Percentiles rank a stretch among this genome's conserved stretches.
phyloP scores from a whole-genome alignment of 495 filamentous ascomycete species.

The Neurospora sp. region DNA sequence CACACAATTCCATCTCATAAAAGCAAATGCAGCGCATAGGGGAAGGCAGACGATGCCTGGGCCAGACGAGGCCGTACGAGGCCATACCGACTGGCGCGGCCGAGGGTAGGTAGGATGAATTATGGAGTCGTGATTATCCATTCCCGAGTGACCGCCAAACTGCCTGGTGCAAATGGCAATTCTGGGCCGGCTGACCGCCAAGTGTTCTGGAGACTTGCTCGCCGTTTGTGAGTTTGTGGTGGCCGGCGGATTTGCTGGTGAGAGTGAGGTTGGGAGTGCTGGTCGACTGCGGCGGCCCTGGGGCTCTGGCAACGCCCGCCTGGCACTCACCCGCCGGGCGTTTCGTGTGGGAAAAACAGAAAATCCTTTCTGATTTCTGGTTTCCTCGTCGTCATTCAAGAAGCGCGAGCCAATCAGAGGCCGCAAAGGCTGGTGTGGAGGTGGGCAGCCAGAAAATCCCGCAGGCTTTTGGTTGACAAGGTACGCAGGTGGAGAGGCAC shows the following conservation, averaged over 20 bases:
- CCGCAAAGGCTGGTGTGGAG: neutral
- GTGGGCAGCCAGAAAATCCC: conserved; percentile 26
- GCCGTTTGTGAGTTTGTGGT: neutral
- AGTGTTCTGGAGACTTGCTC: neutral
- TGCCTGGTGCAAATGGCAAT: neutral
- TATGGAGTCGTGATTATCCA: neutral
- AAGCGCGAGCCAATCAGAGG: neutral
- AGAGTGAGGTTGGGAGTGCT: neutral
- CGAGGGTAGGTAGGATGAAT: neutral
- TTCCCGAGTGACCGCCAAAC: neutral
- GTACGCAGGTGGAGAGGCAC: conserved; percentile 16
- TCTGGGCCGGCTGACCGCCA: neutral
- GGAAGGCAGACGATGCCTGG: neutral
- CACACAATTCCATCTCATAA: neutral
- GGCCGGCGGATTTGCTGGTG: neutral
- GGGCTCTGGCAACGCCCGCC: neutral
- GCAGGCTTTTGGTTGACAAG: conserved; percentile 14
- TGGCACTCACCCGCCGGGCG: neutral
- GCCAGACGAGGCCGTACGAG: neutral
- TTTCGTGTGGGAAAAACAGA: neutral
- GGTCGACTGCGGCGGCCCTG: neutral
- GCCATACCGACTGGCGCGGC: neutral
- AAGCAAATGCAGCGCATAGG: neutral
- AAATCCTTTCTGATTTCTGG: neutral
- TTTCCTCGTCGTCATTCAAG: conserved; percentile 3